These are phyloP conservation scores for Sambucus nigra DNA, from an alignment of 129 eudicot species.

Conservation along the genomic window DNA sequence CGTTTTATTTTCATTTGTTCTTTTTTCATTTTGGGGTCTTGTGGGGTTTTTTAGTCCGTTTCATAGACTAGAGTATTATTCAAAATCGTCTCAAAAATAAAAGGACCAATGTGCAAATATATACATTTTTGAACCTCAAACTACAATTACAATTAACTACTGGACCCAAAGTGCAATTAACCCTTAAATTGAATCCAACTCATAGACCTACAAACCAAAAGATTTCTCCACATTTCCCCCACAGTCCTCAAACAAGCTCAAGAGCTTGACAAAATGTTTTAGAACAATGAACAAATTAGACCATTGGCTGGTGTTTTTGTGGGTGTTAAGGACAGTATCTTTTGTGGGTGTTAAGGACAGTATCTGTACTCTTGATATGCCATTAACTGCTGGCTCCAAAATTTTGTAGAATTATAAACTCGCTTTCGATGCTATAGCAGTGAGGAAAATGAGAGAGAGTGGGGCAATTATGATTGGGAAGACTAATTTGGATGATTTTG, in stretches of 20 bases:
- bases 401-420: constrained; percentile 65
- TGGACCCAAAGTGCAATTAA: no score
- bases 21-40: no score
- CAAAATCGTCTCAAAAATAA: no score
- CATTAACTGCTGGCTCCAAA: constrained; percentile 81
- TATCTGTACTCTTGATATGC: constrained; percentile 80
- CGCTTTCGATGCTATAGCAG: constrained; percentile 79
- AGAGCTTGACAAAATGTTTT: constrained; percentile 55
- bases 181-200: no score
- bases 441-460: constrained; percentile 66
- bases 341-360: constrained; percentile 83
- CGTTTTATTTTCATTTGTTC: no score
- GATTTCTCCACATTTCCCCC: constrained; percentile 67
- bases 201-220: constrained; percentile 56
- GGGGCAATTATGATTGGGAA: constrained; percentile 93
- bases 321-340: constrained; percentile 68
- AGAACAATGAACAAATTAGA: constrained; percentile 50
- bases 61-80: no score
- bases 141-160: no score
- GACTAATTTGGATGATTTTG: constrained; percentile 96
- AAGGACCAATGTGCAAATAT: no score
- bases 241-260: constrained; percentile 36
- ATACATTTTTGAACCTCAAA: no score
- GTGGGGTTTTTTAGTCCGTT: no score
- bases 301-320: constrained; percentile 81